These are phyloP conservation scores for Penicillium sp. DNA, from an alignment of 2,329 filamentous ascomycete genomes.

Conservation along the genomic window DNA sequence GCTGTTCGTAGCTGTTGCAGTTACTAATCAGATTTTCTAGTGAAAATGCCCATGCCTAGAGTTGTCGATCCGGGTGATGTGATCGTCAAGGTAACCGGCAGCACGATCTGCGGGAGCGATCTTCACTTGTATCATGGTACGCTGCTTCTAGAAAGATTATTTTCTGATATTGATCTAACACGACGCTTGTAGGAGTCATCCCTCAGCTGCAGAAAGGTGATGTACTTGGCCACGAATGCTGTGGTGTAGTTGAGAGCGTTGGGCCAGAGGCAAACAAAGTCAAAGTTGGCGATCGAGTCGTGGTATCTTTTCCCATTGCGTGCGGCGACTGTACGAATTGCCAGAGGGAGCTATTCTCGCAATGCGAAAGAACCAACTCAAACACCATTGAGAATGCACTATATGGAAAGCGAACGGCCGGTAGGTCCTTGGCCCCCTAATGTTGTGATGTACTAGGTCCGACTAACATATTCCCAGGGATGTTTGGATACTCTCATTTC, in stretches of 20 bases:
- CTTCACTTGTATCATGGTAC: conserved; percentile 48
- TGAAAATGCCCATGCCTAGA: conserved; percentile 64
- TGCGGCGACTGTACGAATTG: conserved; percentile 66
- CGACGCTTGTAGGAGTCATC: conserved; percentile 39
- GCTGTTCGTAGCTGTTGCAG: background rate
- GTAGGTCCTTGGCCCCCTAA: conserved; percentile 35
- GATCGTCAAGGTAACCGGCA: conserved; percentile 70
- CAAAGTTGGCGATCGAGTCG: conserved; percentile 62
- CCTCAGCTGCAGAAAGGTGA: conserved; percentile 59
- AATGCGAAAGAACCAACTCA: conserved; percentile 73
- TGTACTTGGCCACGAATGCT: conserved; percentile 59
- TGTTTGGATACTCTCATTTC: conserved; percentile 69
- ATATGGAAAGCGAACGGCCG: conserved; percentile 73
- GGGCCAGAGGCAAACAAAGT: conserved; percentile 53
- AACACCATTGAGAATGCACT: conserved; percentile 67
- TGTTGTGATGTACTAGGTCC: too few species aligned
- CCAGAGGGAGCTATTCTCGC: conserved; percentile 68
- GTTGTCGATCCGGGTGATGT: conserved; percentile 70
- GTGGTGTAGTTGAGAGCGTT: conserved; percentile 50
- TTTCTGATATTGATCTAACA: background rate
- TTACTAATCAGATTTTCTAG: conserved; percentile 26
- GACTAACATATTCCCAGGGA: conserved; percentile 34
- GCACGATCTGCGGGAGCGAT: conserved; percentile 58
- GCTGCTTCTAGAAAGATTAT: too few species aligned
- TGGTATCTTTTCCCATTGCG: conserved; percentile 82